Evolutionary conservation across 2,329 filamentous ascomycete species (phyloP).

Genomic region (Trematosphaeria pertusa): DNA sequence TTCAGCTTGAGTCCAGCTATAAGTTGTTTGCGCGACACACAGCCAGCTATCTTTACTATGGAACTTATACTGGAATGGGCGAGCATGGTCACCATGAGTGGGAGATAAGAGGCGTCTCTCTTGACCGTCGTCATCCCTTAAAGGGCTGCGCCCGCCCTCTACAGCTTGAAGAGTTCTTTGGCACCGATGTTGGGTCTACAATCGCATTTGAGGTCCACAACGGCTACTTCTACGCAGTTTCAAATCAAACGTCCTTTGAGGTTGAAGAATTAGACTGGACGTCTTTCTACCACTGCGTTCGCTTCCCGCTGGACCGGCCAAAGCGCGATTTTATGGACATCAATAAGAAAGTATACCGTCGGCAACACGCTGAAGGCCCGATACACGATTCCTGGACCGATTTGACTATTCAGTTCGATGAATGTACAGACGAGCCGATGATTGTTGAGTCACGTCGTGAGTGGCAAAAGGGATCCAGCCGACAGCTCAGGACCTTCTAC

Average conservation of each 20-base stretch:
- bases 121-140: slow-evolving; percentile 49
- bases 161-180: slow-evolving; percentile 65
- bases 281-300: slow-evolving; percentile 72
- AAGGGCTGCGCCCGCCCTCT: slow-evolving; percentile 54
- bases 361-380: slow-evolving; percentile 72
- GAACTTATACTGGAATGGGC: slow-evolving; percentile 64
- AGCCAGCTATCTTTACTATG: slow-evolving; percentile 67
- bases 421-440: slow-evolving; percentile 63
- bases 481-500: slow-evolving; percentile 71
- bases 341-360: slow-evolving; percentile 65
- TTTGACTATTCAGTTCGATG: slow-evolving; percentile 67
- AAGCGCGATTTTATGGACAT: slow-evolving; percentile 50
- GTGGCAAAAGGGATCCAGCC: slow-evolving; percentile 64
- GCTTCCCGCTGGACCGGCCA: slow-evolving; percentile 64
- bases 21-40: slow-evolving; percentile 74
- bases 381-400: slow-evolving; percentile 78
- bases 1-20: slow-evolving; percentile 43
- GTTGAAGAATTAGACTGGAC: slow-evolving; percentile 70
- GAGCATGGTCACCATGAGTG: slow-evolving; percentile 67
- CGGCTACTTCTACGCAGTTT: slow-evolving; percentile 72
- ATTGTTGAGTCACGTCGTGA: slow-evolving; percentile 75
- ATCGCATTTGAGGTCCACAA: slow-evolving; percentile 76
- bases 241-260: slow-evolving; percentile 68
- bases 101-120: slow-evolving; percentile 59
- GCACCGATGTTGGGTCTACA: slow-evolving; percentile 69